phyloP scores from a whole-genome alignment of 139 green algal genomes.

The Gonium pectorale region DNA sequence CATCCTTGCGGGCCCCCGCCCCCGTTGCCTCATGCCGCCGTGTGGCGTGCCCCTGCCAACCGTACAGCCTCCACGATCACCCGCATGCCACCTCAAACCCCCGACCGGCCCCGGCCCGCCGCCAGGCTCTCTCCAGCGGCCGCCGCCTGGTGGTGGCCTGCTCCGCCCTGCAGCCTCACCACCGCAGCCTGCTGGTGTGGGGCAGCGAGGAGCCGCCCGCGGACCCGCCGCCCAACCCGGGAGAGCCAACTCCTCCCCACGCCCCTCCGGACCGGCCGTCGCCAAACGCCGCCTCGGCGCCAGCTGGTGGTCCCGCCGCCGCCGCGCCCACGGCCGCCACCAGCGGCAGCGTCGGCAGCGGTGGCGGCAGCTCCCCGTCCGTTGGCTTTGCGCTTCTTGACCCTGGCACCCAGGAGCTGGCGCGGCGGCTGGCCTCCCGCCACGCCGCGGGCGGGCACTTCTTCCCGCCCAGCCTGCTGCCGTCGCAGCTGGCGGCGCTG shows the following conservation, averaged over 20 bases:
- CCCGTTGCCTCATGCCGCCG: too few relatives aligned
- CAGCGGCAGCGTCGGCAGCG: neutral
- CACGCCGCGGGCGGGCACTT: constrained; percentile 3
- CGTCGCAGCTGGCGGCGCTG: constrained; percentile 17
- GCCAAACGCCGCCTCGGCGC: neutral
- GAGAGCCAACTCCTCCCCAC: neutral
- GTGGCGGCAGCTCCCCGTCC: too few relatives aligned
- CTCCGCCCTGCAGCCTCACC: constrained; percentile 10
- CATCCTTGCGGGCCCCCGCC: neutral
- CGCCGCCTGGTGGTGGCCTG: constrained; percentile 18
- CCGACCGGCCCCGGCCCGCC: neutral
- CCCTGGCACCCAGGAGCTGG: neutral
- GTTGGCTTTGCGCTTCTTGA: constrained; percentile 16
- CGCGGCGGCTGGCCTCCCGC: neutral
- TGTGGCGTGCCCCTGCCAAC: too few relatives aligned
- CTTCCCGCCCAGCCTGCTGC: neutral
- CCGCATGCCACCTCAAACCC: neutral
- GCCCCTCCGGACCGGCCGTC: neutral
- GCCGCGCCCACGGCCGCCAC: neutral
- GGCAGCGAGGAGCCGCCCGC: neutral
- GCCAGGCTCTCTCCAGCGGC: neutral
- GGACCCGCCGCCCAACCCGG: neutral
- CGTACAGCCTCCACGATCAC: too few relatives aligned
- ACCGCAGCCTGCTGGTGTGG: constrained; percentile 3
- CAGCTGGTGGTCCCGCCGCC: neutral